These are phyloP conservation scores for Oenanthe javanica DNA, from an alignment of 140 eudicot genomes.

Conservation along the genomic window DNA sequence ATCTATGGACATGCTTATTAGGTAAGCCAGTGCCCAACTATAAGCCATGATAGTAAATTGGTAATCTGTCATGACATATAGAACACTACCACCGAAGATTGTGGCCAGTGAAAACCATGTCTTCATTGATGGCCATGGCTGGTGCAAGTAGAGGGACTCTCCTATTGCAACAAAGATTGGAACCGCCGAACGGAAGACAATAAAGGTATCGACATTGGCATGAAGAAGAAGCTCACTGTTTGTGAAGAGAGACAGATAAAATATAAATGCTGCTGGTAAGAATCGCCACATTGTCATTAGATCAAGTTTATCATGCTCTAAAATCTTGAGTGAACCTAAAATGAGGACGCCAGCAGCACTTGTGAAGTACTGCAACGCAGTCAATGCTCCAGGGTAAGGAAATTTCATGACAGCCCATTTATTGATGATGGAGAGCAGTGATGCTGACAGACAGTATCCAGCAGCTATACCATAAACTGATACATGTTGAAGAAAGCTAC, in stretches of 20 bases:
- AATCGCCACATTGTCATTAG: constrained; percentile 82
- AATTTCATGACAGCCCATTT: constrained; percentile 98
- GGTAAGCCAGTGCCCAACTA: constrained; percentile 88
- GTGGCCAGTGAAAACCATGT: constrained; percentile 89
- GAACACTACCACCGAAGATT: constrained; percentile 82
- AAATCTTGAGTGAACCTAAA: constrained; percentile 57
- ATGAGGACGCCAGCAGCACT: constrained; percentile 81
- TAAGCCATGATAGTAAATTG: constrained; percentile 85
- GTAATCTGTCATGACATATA: constrained; percentile 86
- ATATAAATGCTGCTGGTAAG: constrained; percentile 80
- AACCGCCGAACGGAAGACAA: constrained; percentile 80
- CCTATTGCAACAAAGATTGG: constrained; percentile 96
- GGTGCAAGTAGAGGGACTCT: constrained; percentile 83
- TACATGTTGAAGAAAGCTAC: constrained; percentile 50
- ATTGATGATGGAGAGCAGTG: constrained; percentile 86
- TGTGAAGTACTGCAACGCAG: constrained; percentile 90
- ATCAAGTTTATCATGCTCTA: constrained; percentile 75
- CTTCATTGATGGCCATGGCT: constrained; percentile 86
- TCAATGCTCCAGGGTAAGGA: constrained; percentile 94
- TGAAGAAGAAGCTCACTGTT: constrained; percentile 98
- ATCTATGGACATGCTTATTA: constrained; percentile 93
- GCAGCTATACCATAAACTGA: constrained; percentile 83
- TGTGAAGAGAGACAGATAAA: constrained; percentile 86
- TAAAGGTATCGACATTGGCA: constrained; percentile 95
- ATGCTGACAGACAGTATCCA: constrained; percentile 91